Evolutionary conservation across 495 filamentous ascomycete species (phyloP), one percentile per base, ranked within the genome.

Genomic region (Margaritispora aquatica): DNA sequence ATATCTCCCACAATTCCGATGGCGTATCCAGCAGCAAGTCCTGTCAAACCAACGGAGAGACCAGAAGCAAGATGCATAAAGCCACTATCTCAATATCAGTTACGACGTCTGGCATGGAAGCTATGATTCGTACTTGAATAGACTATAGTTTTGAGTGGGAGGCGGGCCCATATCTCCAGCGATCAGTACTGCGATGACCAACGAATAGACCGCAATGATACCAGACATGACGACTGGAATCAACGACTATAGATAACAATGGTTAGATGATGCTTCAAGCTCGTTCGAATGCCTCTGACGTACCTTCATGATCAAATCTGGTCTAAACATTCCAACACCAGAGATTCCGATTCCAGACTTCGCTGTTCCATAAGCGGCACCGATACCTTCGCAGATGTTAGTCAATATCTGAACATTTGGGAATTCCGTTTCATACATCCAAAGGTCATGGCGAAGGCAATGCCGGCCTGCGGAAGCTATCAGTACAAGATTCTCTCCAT

Each of bases 221-320:
- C 94, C 94, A 69, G 94, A 95, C 94, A 99, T 99, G 77, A 99
- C 90, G 63, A 97, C 92, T 55, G 93, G 94, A 67, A 95, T 93
- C 36, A 96, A 79, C 50, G 89, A 96, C 91, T 92, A 63, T 9
- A 19, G 26, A 22, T 47, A 44, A 67, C 4, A 26, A 56, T 63
- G 23, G 65, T 70, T 63, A 72, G 68, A 38, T 36, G 11, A n/a
- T 50, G n/a, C 24, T 19, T 31, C 27, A 36, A 41, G 21, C 17
- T 20, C 23, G 1, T 19, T 19, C 15, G 5, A 19, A 41, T n/a
- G 27, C n/a, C 5, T 41, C 27, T n/a, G n/a, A n/a, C 21, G 41
- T 78, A 84, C 91, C 87, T 97, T 99, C 94, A 99, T 99, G 72
- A 97, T 97, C 65, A 99, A 78, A 66, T 97, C 91, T 58, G 94